Conservation (phyloP, 2,329 filamentous ascomycete species). For the Alternaria sp. region DNA sequence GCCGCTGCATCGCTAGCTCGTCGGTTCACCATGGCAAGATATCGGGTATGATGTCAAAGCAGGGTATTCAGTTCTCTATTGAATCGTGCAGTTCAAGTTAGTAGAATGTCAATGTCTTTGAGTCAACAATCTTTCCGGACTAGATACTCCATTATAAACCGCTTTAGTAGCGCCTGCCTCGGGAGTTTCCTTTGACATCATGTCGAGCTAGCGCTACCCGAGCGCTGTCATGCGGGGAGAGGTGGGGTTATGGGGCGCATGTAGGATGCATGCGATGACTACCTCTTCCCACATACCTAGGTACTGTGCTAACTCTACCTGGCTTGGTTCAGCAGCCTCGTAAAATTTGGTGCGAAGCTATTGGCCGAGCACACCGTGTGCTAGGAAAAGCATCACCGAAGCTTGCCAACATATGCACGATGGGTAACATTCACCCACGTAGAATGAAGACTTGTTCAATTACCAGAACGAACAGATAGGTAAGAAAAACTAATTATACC, state of each 20-base stretch:
- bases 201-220: slow-evolving; percentile 6
- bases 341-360: neutral
- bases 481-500: neutral
- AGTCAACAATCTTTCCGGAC: slow-evolving; percentile 8
- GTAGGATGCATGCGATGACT: neutral
- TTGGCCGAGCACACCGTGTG: neutral
- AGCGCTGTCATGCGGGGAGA: slow-evolving; percentile 33
- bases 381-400: slow-evolving; percentile 16
- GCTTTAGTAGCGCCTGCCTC: slow-evolving; percentile 12
- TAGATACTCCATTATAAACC: neutral
- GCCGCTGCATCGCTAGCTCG: slow-evolving; percentile 34
- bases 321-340: slow-evolving; percentile 4
- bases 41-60: slow-evolving; percentile 7
- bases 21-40: neutral
- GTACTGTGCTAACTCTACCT: slow-evolving; percentile 5
- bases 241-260: slow-evolving; percentile 22
- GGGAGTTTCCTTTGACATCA: neutral
- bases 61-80: neutral
- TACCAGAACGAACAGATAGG: neutral
- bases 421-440: neutral
- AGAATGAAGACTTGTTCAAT: neutral
- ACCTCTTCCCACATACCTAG: neutral
- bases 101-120: slow-evolving; percentile 16
- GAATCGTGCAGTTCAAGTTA: slow-evolving; percentile 20
- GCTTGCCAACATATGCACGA: slow-evolving; percentile 9